Percentiles rank a stretch among this genome's conserved stretches.
phyloP scores from a whole-genome alignment of 163 green algal species.

The Volvox carteri region DNA sequence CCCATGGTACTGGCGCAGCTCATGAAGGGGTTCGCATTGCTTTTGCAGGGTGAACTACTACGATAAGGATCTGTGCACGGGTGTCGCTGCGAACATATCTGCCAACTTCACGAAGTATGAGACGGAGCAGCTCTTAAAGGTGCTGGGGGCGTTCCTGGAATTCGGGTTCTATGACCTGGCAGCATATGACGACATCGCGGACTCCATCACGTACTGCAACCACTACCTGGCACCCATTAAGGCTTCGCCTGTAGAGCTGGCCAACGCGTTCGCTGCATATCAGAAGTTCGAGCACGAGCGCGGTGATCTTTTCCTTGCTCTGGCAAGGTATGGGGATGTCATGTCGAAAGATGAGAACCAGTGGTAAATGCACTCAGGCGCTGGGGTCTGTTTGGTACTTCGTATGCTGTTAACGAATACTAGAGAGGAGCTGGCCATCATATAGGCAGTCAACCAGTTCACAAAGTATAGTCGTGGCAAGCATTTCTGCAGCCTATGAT shows the following conservation, averaged over 20 bases:
- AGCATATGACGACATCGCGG: slow-evolving; percentile 66
- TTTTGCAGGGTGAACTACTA: slow-evolving; percentile 58
- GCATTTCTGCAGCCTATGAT: too few species aligned
- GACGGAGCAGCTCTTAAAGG: slow-evolving; percentile 66
- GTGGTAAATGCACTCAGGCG: too few species aligned
- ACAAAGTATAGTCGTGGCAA: too few species aligned
- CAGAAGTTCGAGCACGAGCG: slow-evolving; percentile 66
- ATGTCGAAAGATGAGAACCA: not conserved
- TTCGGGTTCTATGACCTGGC: slow-evolving; percentile 54
- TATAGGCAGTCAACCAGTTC: too few species aligned
- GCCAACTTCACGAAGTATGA: slow-evolving; percentile 72
- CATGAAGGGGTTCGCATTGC: too few species aligned
- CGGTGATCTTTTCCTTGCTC: slow-evolving; percentile 62
- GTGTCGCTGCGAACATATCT: slow-evolving; percentile 58
- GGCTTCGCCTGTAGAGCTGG: slow-evolving; percentile 43
- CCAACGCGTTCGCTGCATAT: slow-evolving; percentile 54
- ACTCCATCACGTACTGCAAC: slow-evolving; percentile 71
- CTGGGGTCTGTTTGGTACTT: too few species aligned
- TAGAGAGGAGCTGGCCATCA: too few species aligned
- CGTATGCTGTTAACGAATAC: too few species aligned
- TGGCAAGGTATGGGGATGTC: slow-evolving; percentile 42
- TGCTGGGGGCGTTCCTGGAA: slow-evolving; percentile 34
- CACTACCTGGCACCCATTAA: slow-evolving; percentile 68
- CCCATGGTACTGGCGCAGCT: too few species aligned
- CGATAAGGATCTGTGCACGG: slow-evolving; percentile 66